phyloP scores from a whole-genome alignment of 1,284 basidiomycete genomes.

The Austroboletus novae-zelandiae region DNA sequence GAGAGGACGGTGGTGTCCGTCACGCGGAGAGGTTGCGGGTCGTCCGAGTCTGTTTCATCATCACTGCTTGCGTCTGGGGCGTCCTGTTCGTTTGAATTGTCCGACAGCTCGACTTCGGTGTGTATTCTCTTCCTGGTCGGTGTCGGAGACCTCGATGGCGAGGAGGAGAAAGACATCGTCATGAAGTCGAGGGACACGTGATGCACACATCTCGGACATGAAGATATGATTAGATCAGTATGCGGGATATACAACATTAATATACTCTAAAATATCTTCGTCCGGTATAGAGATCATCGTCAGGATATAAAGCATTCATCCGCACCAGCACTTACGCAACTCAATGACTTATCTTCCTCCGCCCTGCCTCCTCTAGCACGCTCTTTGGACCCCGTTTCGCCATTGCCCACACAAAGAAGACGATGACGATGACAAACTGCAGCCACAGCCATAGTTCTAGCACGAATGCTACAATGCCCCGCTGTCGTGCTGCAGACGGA shows the following conservation, averaged over 20 bases:
- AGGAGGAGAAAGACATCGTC: too few species aligned
- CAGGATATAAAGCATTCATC: constrained; percentile 2
- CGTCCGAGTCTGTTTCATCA: constrained; percentile 11
- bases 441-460: constrained; percentile 78
- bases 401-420: constrained; percentile 77
- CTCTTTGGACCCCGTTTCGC: constrained; percentile 70
- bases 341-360: constrained; percentile 33
- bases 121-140: constrained; percentile 22
- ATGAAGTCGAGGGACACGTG: constrained; percentile 8
- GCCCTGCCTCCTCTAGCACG: constrained; percentile 54
- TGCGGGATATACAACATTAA: constrained; percentile 23
- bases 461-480: constrained; percentile 48
- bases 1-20: constrained; percentile 49
- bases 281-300: neutral
- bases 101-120: constrained; percentile 9
- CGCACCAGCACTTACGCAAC: constrained; percentile 2
- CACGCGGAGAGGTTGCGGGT: constrained; percentile 5
- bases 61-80: constrained; percentile 4
- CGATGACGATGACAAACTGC: constrained; percentile 68
- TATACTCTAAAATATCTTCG: constrained; percentile 24
- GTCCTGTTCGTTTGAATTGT: constrained; percentile 1
- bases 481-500: constrained; percentile 21
- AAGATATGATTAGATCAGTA: constrained; percentile 16
- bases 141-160: constrained; percentile 4
- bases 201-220: neutral